A percentile compares a stretch with the other conserved stretches of the same genome.
These are phyloP conservation scores for Encephalitozoon cuniculi DNA, from an alignment of 371 early-diverging fungal species.

Conservation along the genomic window DNA sequence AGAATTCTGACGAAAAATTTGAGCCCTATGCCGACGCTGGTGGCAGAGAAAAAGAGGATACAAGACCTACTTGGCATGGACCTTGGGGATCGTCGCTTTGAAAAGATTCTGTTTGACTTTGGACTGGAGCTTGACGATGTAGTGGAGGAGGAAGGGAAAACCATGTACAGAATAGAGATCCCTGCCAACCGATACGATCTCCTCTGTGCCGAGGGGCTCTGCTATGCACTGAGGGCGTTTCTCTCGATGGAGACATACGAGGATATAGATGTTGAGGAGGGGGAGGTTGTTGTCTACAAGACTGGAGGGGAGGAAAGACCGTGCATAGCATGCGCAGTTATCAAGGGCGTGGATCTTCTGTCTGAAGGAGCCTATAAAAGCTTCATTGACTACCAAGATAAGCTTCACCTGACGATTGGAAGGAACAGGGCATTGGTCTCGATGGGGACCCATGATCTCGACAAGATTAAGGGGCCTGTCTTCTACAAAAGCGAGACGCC, in stretches of 20 bases:
- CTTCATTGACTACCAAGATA: constrained; percentile 97
- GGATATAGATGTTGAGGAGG: constrained; percentile 21
- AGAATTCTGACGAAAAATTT: neutral
- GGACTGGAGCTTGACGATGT: constrained; percentile 98
- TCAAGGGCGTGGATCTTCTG: constrained; percentile 76
- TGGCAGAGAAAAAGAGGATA: constrained; percentile 11
- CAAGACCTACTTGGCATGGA: constrained; percentile 25
- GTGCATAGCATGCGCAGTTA: constrained; percentile 78
- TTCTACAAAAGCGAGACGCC: constrained; percentile 80
- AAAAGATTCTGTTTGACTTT: constrained; percentile 93
- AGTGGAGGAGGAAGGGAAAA: constrained; percentile 65
- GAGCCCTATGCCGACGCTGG: constrained; percentile 31
- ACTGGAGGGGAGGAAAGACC: constrained; percentile 70
- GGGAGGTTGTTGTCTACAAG: neutral
- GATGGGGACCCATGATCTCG: constrained; percentile 96
- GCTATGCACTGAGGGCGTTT: constrained; percentile 41
- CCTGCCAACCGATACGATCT: constrained; percentile 87
- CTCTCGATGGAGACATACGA: constrained; percentile 20
- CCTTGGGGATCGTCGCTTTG: constrained; percentile 67
- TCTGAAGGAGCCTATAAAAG: constrained; percentile 70
- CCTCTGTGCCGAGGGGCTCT: constrained; percentile 53
- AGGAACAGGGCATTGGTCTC: constrained; percentile 87
- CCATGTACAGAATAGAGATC: constrained; percentile 88
- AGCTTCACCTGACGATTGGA: constrained; percentile 90
- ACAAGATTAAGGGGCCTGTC: constrained; percentile 82